These are phyloP conservation scores for Trichosanthes cucumerina DNA, from an alignment of 306 rosid genomes.

Conservation along the genomic window DNA sequence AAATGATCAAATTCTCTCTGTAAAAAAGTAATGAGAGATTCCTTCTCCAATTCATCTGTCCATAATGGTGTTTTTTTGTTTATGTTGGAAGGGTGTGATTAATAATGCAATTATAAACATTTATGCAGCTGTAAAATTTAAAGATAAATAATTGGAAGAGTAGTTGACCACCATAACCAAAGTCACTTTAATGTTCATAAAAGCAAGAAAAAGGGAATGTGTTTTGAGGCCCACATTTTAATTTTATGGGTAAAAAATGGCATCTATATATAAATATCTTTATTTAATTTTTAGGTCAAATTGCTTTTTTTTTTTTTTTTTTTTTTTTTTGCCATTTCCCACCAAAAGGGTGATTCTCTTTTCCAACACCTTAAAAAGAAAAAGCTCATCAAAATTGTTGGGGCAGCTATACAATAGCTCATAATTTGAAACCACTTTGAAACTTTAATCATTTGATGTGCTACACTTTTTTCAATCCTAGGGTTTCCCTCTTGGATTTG, in stretches of 20 bases:
- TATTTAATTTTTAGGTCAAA: not conserved
- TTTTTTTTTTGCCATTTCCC: not conserved
- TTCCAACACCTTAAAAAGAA: not conserved
- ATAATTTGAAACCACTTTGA: conserved; percentile 1
- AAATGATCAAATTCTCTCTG: not conserved
- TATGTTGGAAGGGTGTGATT: not conserved
- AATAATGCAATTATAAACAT: not conserved
- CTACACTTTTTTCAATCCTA: not conserved
- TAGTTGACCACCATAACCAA: not conserved
- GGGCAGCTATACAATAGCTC: not conserved
- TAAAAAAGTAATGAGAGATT: conserved; percentile 7
- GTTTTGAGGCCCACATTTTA: not conserved
- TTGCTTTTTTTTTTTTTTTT: not conserved
- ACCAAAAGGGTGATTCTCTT: conserved; percentile 8
- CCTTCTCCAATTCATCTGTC: not conserved
- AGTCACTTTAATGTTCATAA: not conserved
- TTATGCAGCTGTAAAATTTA: not conserved
- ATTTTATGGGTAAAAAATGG: not conserved
- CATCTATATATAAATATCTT: not conserved
- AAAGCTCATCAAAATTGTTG: not conserved
- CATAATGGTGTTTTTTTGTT: not conserved
- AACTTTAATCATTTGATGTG: conserved; percentile 7
- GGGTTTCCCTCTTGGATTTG: conserved; percentile 4
- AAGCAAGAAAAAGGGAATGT: not conserved
- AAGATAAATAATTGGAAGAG: not conserved